Conservation (phyloP, 768 basidiomycete species). For the Tricholoma matsutake region DNA sequence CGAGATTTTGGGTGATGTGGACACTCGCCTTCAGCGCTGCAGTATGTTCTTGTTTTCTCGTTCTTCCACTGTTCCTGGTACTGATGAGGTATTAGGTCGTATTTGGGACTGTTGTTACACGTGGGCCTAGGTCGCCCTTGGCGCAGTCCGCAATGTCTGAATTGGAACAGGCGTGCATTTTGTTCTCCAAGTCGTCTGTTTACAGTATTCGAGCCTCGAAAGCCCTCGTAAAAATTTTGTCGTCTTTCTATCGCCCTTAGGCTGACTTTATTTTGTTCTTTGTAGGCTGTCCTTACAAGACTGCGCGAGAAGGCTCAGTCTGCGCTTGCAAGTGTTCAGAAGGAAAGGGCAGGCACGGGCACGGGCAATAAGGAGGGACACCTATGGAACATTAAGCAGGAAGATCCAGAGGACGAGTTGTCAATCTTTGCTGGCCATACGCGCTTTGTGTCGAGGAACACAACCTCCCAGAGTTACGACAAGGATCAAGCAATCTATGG, state of each 20-base stretch:
- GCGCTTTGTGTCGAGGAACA: slow-evolving; percentile 52
- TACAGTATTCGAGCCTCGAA: slow-evolving; percentile 62
- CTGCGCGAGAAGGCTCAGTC: slow-evolving; percentile 66
- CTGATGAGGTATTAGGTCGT: slow-evolving; percentile 47
- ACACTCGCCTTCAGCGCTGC: slow-evolving; percentile 56
- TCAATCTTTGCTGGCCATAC: slow-evolving; percentile 68
- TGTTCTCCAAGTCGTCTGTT: slow-evolving; percentile 62
- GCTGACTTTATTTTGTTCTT: background rate
- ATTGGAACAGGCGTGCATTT: slow-evolving; percentile 60
- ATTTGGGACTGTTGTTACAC: slow-evolving; percentile 76
- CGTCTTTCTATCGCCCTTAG: background rate
- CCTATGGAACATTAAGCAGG: slow-evolving; percentile 52
- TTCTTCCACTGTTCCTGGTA: background rate
- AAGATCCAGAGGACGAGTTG: slow-evolving; percentile 61
- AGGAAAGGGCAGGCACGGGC: slow-evolving; percentile 32
- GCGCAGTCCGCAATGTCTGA: slow-evolving; percentile 67
- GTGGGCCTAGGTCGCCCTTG: slow-evolving; percentile 65
- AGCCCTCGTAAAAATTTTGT: slow-evolving; percentile 48
- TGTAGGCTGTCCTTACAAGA: slow-evolving; percentile 56
- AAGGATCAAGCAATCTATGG: slow-evolving; percentile 6
- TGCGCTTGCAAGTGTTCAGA: slow-evolving; percentile 45
- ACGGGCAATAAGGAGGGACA: slow-evolving; percentile 30
- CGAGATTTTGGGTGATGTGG: slow-evolving; percentile 63
- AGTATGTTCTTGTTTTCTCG: slow-evolving; percentile 25
- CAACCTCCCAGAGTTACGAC: slow-evolving; percentile 17